phyloP scores from a whole-genome alignment of 805 yeast genomes.

The Priceomyces medius region DNA sequence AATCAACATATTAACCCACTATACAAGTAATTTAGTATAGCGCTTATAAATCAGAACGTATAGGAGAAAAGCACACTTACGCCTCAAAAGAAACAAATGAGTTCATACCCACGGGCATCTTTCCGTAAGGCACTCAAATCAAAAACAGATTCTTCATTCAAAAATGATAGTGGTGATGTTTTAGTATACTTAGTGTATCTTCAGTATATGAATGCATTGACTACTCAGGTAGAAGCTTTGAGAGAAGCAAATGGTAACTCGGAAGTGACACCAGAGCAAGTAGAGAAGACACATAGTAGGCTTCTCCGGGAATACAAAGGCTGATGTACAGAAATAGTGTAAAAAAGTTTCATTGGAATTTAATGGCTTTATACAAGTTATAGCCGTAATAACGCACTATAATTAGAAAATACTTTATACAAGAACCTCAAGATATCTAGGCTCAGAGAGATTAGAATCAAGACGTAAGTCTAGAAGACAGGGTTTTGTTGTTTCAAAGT shows the following conservation, averaged over 20 bases:
- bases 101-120: slow-evolving; percentile 10
- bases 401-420: too few relatives aligned
- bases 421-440: background rate
- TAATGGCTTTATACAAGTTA: too few relatives aligned
- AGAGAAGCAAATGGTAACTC: slow-evolving; percentile 40
- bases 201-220: slow-evolving; percentile 43
- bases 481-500: slow-evolving; percentile 35
- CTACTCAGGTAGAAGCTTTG: slow-evolving; percentile 37
- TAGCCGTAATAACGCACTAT: too few relatives aligned
- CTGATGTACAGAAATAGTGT: too few relatives aligned
- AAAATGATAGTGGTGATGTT: slow-evolving; percentile 41
- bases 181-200: slow-evolving; percentile 48
- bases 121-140: slow-evolving; percentile 21
- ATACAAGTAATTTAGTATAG: too few relatives aligned
- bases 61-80: too few relatives aligned
- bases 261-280: slow-evolving; percentile 36
- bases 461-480: slow-evolving; percentile 11
- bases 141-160: slow-evolving; percentile 19
- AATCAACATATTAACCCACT: too few relatives aligned
- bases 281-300: slow-evolving; percentile 33
- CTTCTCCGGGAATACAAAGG: slow-evolving; percentile 39
- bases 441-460: background rate
- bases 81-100: background rate
- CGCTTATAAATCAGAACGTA: too few relatives aligned
- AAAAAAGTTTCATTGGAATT: too few relatives aligned